phyloP scores from a whole-genome alignment of 306 rosid species.

The Morella rubra region DNA sequence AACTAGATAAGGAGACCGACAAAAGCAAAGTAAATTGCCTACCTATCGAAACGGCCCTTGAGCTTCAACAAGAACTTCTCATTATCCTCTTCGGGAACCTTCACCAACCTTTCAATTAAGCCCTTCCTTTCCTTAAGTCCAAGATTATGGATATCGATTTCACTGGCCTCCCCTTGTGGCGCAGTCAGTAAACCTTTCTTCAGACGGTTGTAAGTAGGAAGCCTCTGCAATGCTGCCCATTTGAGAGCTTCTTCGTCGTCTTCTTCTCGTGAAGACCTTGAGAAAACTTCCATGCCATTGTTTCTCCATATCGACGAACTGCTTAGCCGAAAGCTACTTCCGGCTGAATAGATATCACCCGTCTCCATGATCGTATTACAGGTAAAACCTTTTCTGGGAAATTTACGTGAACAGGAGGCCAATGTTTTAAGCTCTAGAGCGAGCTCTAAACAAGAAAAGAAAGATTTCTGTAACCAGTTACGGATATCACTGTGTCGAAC shows the following conservation, averaged over 20 bases:
- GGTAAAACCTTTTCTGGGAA: background rate
- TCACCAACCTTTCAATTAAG: slow-evolving; percentile 42
- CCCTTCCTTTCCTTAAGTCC: slow-evolving; percentile 41
- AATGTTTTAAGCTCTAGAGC: no score
- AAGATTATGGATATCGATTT: slow-evolving; percentile 54
- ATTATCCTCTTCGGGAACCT: slow-evolving; percentile 42
- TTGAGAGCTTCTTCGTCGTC: slow-evolving; percentile 69
- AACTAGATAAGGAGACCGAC: background rate
- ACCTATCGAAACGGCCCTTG: slow-evolving; percentile 69
- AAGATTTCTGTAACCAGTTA: background rate
- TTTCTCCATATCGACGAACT: slow-evolving; percentile 45
- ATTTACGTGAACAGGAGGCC: background rate
- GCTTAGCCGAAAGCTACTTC: slow-evolving; percentile 29
- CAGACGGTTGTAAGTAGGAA: slow-evolving; percentile 70
- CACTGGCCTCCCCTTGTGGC: slow-evolving; percentile 39
- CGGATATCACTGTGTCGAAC: background rate
- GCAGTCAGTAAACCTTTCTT: slow-evolving; percentile 62
- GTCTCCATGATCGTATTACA: slow-evolving; percentile 39
- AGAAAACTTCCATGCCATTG: slow-evolving; percentile 40
- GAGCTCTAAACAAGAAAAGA: background rate
- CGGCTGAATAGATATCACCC: slow-evolving; percentile 35
- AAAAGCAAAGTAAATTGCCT: background rate
- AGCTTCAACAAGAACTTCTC: slow-evolving; percentile 53
- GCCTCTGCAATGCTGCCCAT: slow-evolving; percentile 72
- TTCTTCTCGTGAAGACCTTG: slow-evolving; percentile 39